Evolutionary conservation across 768 basidiomycete species (phyloP).

Genomic region (Boletus insuetus): DNA sequence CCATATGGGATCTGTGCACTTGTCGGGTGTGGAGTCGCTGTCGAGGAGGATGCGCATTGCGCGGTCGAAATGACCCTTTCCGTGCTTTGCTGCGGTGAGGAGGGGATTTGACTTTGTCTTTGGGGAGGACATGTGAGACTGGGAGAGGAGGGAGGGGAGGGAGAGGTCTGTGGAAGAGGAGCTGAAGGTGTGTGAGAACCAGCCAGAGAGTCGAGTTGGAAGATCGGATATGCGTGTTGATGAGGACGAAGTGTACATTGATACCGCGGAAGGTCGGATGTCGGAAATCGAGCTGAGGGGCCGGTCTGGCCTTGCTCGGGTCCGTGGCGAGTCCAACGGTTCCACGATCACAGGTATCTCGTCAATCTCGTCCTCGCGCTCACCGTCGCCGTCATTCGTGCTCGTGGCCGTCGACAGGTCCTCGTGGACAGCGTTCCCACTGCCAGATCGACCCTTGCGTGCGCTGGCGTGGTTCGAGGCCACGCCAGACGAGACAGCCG

Average conservation of each 20-base stretch:
- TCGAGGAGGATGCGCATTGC: conserved; percentile 90
- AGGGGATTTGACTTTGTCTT: conserved; percentile 50
- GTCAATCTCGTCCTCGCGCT: conserved; percentile 34
- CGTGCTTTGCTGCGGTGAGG: conserved; percentile 67
- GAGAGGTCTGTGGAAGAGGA: conserved; percentile 70
- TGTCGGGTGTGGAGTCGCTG: conserved; percentile 82
- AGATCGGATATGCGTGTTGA: conserved; percentile 60
- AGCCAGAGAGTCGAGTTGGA: conserved; percentile 72
- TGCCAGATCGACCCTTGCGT: conserved; percentile 33
- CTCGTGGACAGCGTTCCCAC: conserved; percentile 12
- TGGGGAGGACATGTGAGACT: conserved; percentile 41
- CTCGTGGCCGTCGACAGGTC: conserved; percentile 15
- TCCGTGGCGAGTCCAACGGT: conserved; percentile 51
- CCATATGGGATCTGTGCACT: conserved; percentile 83
- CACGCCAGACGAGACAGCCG: conserved; percentile 31
- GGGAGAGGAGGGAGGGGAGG: conserved; percentile 56
- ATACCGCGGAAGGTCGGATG: conserved; percentile 39
- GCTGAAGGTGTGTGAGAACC: conserved; percentile 78
- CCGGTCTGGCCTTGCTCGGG: conserved; percentile 55
- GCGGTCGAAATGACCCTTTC: conserved; percentile 76
- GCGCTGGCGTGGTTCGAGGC: conserved; percentile 20
- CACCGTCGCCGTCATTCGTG: conserved; percentile 30
- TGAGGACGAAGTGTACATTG: conserved; percentile 47
- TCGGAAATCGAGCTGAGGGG: conserved; percentile 46
- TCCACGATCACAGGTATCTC: conserved; percentile 70